phyloP scores from a whole-genome alignment of 1,139 yeast species.

The Kodamaea plutei region DNA sequence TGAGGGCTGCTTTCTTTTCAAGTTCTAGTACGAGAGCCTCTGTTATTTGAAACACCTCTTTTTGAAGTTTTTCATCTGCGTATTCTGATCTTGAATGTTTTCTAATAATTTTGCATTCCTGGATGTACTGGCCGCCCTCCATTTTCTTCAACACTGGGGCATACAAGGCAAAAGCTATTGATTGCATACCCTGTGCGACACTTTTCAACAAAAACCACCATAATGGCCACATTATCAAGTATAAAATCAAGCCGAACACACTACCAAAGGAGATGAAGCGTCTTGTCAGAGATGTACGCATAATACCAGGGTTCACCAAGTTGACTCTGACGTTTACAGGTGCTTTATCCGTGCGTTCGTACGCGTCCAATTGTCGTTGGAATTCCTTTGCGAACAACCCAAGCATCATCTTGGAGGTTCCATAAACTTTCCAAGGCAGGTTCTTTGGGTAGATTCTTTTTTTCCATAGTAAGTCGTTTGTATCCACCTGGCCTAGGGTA shows the following conservation, averaged over 20 bases:
- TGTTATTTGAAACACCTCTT: conserved; percentile 58
- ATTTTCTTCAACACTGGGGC: conserved; percentile 62
- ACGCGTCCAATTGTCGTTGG: conserved; percentile 56
- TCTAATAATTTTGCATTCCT: conserved; percentile 60
- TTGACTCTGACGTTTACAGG: conserved; percentile 70
- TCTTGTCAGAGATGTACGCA: conserved; percentile 83
- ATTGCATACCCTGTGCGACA: conserved; percentile 75
- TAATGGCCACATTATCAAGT: conserved; percentile 70
- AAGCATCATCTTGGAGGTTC: conserved; percentile 74
- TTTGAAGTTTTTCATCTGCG: conserved; percentile 57
- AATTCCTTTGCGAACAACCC: conserved; percentile 71
- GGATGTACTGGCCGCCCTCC: conserved; percentile 65
- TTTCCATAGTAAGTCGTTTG: conserved; percentile 66
- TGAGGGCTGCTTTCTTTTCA: conserved; percentile 70
- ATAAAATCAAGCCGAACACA: conserved; percentile 62
- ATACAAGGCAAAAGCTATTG: conserved; percentile 63
- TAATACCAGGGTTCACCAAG: conserved; percentile 85
- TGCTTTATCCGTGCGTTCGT: conserved; percentile 61
- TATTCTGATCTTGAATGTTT: conserved; percentile 52
- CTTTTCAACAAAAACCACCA: conserved; percentile 80
- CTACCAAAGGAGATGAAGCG: conserved; percentile 77
- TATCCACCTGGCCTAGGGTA: conserved; percentile 62
- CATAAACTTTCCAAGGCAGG: conserved; percentile 73
- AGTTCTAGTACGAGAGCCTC: conserved; percentile 50
- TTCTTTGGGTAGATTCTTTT: conserved; percentile 54